Evolutionary conservation across 2,329 filamentous ascomycete genomes (phyloP), one percentile per base, ranked within the genome.

Genomic region (Sporothrix brasiliensis): DNA sequence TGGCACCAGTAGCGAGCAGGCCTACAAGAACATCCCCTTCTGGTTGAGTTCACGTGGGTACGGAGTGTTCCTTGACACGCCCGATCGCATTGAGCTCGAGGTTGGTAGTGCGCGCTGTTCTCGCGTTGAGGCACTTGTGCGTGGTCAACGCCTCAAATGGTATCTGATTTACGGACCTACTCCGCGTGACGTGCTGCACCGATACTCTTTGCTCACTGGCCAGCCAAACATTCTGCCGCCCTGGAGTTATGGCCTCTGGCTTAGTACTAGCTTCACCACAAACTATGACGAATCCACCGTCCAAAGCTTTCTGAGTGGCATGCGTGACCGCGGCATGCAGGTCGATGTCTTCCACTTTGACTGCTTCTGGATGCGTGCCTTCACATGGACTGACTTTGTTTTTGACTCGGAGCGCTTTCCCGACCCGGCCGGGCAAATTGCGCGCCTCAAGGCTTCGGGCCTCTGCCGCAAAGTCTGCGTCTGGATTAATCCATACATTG

Each of bases 201-300:
- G 86, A 73, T 93, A 93, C 77, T 87, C 89, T 0, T 80, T 85
- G 27, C 81, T 93, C 49, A 92, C 90, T 0, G 91, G 91, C 1
- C 84, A 84, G 61, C 86, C 91, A 0, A 85, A 84, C 49, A 84
- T 84, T 69, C 86, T 92, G 1, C 91, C 91, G 0, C 85, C 86
- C 39, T 93, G 91, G 91, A 92, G 89, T 73, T 93, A 89, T 73
- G 91, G 91, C 1, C 83, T 93, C 10, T 93, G 91, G 91, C 83
- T 93, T 24, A 92, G 88, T 69, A 94, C 91, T 16, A 90, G 87
- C 72, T 92, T 92, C 79, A 92, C 89, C 1, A 92, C 90, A 2
- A 86, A 87, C 73, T 92, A 92, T 76, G 88, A 91, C 73, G 90
- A 92, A 78, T 78, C 83, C 24, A 92, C 90, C 0, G 90, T 92